A percentile compares a stretch with the other conserved stretches of the same genome.
Evolutionary conservation across 2,329 filamentous ascomycete genomes (phyloP).

Genomic region (Xylariaceae sp.): DNA sequence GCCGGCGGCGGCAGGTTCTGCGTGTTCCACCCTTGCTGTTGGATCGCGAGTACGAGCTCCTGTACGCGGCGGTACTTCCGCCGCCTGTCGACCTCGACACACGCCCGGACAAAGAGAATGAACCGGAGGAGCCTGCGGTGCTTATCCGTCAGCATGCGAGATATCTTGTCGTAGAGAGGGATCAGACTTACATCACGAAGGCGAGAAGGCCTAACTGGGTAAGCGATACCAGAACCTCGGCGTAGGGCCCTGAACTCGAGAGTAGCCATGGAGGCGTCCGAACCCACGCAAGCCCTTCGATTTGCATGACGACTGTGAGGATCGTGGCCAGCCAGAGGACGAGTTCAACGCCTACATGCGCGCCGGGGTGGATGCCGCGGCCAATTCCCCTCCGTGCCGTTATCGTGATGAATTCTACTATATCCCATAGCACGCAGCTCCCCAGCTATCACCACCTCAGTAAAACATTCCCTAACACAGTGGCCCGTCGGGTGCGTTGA

Average conservation of each 20-base stretch:
- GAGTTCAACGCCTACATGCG: conserved; percentile 30
- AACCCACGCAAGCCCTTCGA: not conserved
- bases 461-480: too few relatives aligned
- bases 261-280: not conserved
- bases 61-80: conserved; percentile 23
- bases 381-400: conserved; percentile 20
- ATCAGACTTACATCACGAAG: conserved; percentile 9
- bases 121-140: conserved; percentile 23
- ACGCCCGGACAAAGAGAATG: conserved; percentile 30
- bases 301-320: conserved; percentile 7
- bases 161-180: not conserved
- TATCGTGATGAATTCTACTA: conserved; percentile 27
- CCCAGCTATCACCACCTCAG: conserved; percentile 9
- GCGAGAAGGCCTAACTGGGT: conserved; percentile 13
- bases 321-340: conserved; percentile 17
- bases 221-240: conserved; percentile 5
- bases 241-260: not conserved
- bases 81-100: conserved; percentile 26
- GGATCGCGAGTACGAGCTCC: conserved; percentile 21
- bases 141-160: conserved; percentile 4
- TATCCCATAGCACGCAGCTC: conserved; percentile 25
- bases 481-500: too few relatives aligned
- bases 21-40: conserved; percentile 19
- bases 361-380: conserved; percentile 27
- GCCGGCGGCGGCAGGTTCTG: conserved; percentile 9